Conservation (phyloP, 2,329 filamentous ascomycete species). For the Talaromyces sp. region DNA sequence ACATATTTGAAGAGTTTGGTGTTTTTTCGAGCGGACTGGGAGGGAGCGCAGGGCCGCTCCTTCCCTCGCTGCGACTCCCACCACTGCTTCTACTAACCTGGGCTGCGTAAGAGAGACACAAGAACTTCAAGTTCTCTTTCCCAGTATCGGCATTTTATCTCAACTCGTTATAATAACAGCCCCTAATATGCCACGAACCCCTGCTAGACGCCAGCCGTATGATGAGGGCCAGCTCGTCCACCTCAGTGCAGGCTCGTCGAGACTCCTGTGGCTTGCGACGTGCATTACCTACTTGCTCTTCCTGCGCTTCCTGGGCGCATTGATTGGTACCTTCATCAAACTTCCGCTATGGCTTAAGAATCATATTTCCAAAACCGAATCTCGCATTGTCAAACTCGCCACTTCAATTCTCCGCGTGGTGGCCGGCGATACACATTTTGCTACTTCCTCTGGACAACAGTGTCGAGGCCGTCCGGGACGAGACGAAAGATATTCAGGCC, state of each 20-base stretch:
- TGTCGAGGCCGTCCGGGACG: not conserved
- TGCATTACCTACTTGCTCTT: constrained; percentile 5
- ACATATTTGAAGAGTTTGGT: not conserved
- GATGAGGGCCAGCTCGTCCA: constrained; percentile 1
- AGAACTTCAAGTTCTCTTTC: not conserved
- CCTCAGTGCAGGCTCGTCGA: constrained; percentile 2
- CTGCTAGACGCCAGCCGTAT: not conserved
- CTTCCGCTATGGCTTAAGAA: not conserved
- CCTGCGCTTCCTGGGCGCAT: not conserved
- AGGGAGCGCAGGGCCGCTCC: not conserved
- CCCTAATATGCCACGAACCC: constrained; percentile 1
- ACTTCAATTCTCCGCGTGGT: constrained; percentile 6
- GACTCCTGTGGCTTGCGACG: constrained; percentile 1
- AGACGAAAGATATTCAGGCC: not conserved
- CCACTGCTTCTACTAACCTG: not conserved
- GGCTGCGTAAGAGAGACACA: not conserved
- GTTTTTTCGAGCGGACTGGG: not conserved
- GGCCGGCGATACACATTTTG: not conserved
- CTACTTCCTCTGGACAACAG: not conserved
- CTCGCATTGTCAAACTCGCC: constrained; percentile 1
- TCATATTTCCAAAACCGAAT: constrained; percentile 2
- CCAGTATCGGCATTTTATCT: not conserved
- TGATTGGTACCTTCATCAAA: not conserved
- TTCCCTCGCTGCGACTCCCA: not conserved
- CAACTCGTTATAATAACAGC: not conserved